Evolutionary conservation across 495 filamentous ascomycete genomes (phyloP).

Genomic region (Amphirosellinia nigrospora): DNA sequence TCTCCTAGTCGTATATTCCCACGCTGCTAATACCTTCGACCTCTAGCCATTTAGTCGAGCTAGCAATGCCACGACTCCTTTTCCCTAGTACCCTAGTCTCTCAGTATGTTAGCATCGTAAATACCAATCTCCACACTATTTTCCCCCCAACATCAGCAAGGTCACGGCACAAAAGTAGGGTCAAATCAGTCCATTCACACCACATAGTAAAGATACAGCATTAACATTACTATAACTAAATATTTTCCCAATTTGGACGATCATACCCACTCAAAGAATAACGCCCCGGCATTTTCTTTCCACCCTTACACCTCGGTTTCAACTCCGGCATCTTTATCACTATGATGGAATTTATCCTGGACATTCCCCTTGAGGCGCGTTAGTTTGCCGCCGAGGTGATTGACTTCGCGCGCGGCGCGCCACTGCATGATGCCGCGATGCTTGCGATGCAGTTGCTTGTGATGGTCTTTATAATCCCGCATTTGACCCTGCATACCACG

Average conservation of each 20-base stretch:
- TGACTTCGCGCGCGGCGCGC: conserved; percentile 65
- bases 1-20: no score
- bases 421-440: conserved; percentile 74
- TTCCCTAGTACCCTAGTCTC: no score
- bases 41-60: no score
- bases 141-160: not conserved
- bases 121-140: no score
- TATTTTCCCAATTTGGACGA: not conserved
- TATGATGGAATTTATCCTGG: conserved; percentile 57
- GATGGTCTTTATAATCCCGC: conserved; percentile 62
- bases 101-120: no score
- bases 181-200: not conserved
- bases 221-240: not conserved
- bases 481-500: conserved; percentile 50
- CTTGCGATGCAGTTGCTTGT: conserved; percentile 64
- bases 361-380: conserved; percentile 61
- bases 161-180: not conserved
- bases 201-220: not conserved
- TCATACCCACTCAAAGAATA: not conserved
- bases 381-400: conserved; percentile 65
- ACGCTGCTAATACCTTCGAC: no score
- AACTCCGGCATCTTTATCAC: conserved; percentile 62
- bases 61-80: no score
- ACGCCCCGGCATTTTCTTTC: not conserved
- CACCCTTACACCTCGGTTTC: conserved; percentile 63